phyloP scores from a whole-genome alignment of 108 stramenopile species.

The Nitzschia inconspicua region DNA sequence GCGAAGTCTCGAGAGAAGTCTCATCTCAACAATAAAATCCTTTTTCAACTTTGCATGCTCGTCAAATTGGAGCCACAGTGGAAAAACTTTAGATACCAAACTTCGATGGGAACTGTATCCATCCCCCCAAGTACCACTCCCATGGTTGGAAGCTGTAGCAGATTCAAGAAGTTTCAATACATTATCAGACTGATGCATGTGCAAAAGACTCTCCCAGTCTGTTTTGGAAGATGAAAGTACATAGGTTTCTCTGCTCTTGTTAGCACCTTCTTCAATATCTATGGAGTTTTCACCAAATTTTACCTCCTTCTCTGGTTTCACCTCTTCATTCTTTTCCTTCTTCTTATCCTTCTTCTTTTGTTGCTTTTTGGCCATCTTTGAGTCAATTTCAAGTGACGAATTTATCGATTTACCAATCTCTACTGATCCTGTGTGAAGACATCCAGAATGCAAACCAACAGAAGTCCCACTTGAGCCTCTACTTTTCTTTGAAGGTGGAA shows the following conservation, averaged over 20 bases:
- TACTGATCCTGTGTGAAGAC: too few relatives aligned
- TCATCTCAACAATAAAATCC: slow-evolving; percentile 54
- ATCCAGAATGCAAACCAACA: too few relatives aligned
- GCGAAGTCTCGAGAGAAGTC: slow-evolving; percentile 46
- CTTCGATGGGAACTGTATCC: background rate
- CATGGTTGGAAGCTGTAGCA: slow-evolving; percentile 2
- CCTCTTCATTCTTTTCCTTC: background rate
- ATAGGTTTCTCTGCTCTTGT: too few relatives aligned
- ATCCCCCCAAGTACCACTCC: background rate
- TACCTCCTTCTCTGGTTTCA: slow-evolving; percentile 2
- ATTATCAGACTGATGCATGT: background rate
- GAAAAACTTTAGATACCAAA: background rate
- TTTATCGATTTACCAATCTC: too few relatives aligned
- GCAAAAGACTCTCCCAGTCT: background rate
- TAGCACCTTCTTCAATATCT: slow-evolving; percentile 5
- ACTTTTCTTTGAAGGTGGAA: slow-evolving; percentile 14
- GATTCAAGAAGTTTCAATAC: background rate
- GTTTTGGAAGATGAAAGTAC: too few relatives aligned
- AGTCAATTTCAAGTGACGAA: too few relatives aligned
- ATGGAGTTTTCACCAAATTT: slow-evolving; percentile 1
- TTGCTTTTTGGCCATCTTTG: too few relatives aligned
- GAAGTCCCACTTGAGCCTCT: too few relatives aligned
- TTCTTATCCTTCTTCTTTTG: background rate
- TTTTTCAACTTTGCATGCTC: slow-evolving; percentile 18
- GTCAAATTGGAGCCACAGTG: background rate